Conservation (phyloP, 2,329 filamentous ascomycete genomes). For the Verticillium nubilum region DNA sequence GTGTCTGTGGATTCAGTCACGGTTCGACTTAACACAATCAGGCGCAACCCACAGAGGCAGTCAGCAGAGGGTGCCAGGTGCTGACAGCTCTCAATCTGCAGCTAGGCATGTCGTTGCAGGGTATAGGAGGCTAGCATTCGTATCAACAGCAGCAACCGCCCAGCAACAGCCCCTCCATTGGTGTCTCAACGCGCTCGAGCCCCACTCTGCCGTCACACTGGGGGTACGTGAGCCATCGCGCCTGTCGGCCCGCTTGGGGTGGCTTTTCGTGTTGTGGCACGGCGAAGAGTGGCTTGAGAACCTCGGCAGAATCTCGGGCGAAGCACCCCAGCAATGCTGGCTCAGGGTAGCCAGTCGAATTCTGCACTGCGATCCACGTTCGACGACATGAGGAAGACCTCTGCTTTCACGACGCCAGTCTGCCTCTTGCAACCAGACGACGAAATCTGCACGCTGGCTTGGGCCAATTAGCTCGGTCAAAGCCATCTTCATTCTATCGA, state of each 20-base stretch:
- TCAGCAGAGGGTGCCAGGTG: not conserved
- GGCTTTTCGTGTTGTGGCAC: conserved; percentile 8
- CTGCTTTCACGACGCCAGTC: not conserved
- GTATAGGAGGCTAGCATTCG: not conserved
- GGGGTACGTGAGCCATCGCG: conserved; percentile 6
- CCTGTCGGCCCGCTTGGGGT: conserved; percentile 5
- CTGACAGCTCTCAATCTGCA: not conserved
- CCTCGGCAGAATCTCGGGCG: not conserved
- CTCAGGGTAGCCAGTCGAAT: not conserved
- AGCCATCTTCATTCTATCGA: not conserved
- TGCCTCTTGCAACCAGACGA: not conserved
- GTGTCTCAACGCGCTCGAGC: conserved; percentile 13
- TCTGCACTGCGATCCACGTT: not conserved
- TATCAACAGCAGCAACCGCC: conserved; percentile 51
- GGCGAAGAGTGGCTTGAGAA: not conserved
- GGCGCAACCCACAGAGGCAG: not conserved
- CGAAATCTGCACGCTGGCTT: not conserved
- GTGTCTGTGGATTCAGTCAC: not conserved
- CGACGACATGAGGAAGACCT: not conserved
- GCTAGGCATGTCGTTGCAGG: not conserved
- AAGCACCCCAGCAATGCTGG: not conserved
- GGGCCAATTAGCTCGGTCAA: not conserved
- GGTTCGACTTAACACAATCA: not conserved
- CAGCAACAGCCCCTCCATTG: conserved; percentile 49
- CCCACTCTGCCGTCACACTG: not conserved